Evolutionary conservation across 2,329 filamentous ascomycete genomes (phyloP).

Genomic region (Alternaria alternata): DNA sequence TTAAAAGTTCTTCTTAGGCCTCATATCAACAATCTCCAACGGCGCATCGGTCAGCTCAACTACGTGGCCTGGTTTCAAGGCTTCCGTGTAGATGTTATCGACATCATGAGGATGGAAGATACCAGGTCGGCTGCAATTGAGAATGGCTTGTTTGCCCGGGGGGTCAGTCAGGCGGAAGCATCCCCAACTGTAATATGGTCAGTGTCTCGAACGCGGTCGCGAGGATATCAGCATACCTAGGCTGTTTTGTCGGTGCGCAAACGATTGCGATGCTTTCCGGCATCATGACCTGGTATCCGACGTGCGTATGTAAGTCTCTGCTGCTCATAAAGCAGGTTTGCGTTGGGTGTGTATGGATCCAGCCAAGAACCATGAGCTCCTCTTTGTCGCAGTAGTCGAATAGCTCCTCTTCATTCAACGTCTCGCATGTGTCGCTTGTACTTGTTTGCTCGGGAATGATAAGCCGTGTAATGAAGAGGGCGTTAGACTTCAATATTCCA

Average conservation of each 20-base stretch:
- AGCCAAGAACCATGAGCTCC: constrained; percentile 86
- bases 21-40: constrained; percentile 72
- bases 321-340: constrained; percentile 99
- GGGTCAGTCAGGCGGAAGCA: constrained; percentile 94
- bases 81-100: constrained; percentile 79
- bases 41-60: constrained; percentile 64
- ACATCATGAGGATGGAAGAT: constrained; percentile 83
- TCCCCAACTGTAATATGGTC: constrained; percentile 70
- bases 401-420: constrained; percentile 81
- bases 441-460: constrained; percentile 90
- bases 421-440: constrained; percentile 94
- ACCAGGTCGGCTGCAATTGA: constrained; percentile 78
- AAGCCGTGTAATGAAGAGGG: constrained; percentile 86
- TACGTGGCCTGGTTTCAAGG: constrained; percentile 66
- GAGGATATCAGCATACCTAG: constrained; percentile 67
- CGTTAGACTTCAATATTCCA: constrained; percentile 89
- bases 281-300: constrained; percentile 95
- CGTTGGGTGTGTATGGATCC: constrained; percentile 97
- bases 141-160: constrained; percentile 84
- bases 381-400: constrained; percentile 90
- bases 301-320: constrained; percentile 90
- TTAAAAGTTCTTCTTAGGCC: constrained; percentile 38
- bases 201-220: neutral
- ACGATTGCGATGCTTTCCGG: constrained; percentile 97
- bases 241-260: constrained; percentile 82